These are phyloP conservation scores for Megacollybia marginata DNA, from an alignment of 768 basidiomycete species.

Conservation along the genomic window DNA sequence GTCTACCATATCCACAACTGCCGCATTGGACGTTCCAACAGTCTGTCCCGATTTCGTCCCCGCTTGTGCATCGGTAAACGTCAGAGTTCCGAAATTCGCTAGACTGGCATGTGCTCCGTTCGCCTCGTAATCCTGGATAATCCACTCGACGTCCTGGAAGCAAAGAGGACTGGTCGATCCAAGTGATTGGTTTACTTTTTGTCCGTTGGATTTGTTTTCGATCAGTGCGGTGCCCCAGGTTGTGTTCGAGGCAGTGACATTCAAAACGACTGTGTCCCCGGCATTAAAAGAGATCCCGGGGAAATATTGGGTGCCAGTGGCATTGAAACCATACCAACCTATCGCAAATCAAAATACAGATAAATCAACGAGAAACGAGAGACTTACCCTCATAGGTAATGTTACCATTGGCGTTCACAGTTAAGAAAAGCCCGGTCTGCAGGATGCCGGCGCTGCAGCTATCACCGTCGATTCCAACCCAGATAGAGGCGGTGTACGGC, in stretches of 20 bases:
- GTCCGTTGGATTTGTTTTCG: slow-evolving; percentile 2
- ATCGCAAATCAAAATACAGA: too few relatives aligned
- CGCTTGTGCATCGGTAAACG: slow-evolving; percentile 25
- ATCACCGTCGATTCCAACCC: slow-evolving; percentile 8
- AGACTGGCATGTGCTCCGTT: slow-evolving; percentile 18
- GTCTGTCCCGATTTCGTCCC: slow-evolving; percentile 15
- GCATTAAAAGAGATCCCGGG: background rate
- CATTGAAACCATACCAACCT: background rate
- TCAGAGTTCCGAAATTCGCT: slow-evolving; percentile 30
- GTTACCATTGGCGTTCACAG: background rate
- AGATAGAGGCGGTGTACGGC: slow-evolving; percentile 1
- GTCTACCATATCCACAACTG: slow-evolving; percentile 23
- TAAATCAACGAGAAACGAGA: too few relatives aligned
- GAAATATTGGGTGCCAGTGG: background rate
- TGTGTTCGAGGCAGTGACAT: background rate
- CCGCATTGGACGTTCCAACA: slow-evolving; percentile 19
- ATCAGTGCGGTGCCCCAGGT: slow-evolving; percentile 1
- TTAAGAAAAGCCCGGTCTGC: slow-evolving; percentile 4
- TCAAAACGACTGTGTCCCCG: slow-evolving; percentile 2
- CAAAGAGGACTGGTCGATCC: background rate
- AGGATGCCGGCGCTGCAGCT: background rate
- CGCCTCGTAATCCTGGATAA: slow-evolving; percentile 4
- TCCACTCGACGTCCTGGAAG: slow-evolving; percentile 3
- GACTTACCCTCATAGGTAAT: background rate
- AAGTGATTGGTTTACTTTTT: background rate